Conservation (phyloP, 2,329 filamentous ascomycete species). For the Beauveria sp. region DNA sequence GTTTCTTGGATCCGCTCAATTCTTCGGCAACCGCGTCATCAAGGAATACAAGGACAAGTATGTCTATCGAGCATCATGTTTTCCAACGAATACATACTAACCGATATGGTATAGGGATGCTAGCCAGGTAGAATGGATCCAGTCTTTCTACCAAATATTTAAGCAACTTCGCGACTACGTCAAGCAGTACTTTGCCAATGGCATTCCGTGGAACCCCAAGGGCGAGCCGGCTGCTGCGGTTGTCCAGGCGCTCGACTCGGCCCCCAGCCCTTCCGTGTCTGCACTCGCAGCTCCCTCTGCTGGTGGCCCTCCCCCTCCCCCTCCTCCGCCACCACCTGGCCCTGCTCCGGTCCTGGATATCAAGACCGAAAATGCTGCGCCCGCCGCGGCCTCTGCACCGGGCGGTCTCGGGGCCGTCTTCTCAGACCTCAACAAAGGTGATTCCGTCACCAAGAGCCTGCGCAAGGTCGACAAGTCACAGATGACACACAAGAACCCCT, state of each 20-base stretch:
- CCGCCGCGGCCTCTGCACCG: constrained; percentile 30
- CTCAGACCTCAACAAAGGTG: constrained; percentile 80
- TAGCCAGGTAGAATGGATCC: constrained; percentile 79
- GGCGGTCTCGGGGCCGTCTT: constrained; percentile 82
- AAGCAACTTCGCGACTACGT: constrained; percentile 76
- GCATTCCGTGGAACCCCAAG: constrained; percentile 79
- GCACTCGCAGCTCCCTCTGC: constrained; percentile 44
- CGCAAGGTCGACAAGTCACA: constrained; percentile 91
- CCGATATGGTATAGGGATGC: constrained; percentile 49
- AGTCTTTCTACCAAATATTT: constrained; percentile 87
- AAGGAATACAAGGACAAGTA: constrained; percentile 76
- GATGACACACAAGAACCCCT: constrained; percentile 98
- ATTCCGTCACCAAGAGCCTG: constrained; percentile 77
- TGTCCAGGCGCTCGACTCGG: constrained; percentile 44
- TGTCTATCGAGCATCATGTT: not conserved
- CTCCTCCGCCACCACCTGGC: constrained; percentile 59
- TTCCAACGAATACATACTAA: not conserved
- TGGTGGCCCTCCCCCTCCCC: constrained; percentile 44
- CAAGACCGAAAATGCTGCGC: constrained; percentile 31
- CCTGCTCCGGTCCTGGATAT: constrained; percentile 60
- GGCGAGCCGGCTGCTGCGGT: constrained; percentile 66
- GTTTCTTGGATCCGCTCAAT: constrained; percentile 74
- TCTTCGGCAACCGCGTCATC: constrained; percentile 89
- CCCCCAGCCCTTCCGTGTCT: constrained; percentile 29
- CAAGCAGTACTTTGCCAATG: constrained; percentile 71